Percentiles rank a stretch among this genome's conserved stretches.
phyloP scores from a whole-genome alignment of 2,329 filamentous ascomycete genomes.

The Tympanopsis confertula region DNA sequence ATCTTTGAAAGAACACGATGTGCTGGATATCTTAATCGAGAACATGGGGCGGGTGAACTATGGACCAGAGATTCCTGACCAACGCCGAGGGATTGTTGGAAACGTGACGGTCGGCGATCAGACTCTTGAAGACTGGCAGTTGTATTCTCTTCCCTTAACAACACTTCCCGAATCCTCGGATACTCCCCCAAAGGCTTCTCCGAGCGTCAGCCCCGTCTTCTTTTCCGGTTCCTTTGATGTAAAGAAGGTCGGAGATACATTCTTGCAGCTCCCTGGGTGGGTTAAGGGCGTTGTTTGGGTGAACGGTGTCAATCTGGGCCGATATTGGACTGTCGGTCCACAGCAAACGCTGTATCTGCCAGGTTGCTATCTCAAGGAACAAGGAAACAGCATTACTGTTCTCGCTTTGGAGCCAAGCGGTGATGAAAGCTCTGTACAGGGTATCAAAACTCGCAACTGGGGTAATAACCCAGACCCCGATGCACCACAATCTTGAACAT shows the following conservation, averaged over 20 bases:
- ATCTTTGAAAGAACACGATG: constrained; percentile 22
- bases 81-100: constrained; percentile 30
- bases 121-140: constrained; percentile 23
- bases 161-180: constrained; percentile 6
- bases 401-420: no score
- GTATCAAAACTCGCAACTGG: no score
- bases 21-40: constrained; percentile 30
- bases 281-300: constrained; percentile 33
- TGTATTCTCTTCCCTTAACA: constrained; percentile 23
- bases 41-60: constrained; percentile 38
- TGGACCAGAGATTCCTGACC: constrained; percentile 26
- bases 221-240: constrained; percentile 17
- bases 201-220: constrained; percentile 7
- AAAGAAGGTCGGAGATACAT: constrained; percentile 17
- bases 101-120: constrained; percentile 25
- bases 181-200: background rate
- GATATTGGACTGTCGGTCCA: constrained; percentile 33
- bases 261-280: constrained; percentile 23
- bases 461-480: no score
- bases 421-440: no score
- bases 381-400: no score
- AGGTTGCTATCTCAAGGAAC: constrained; percentile 21
- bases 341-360: constrained; percentile 35
- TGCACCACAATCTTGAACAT: no score
- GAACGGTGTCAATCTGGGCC: constrained; percentile 29